These are phyloP conservation scores for Carpinus fangiana DNA, from an alignment of 306 rosid species.

Conservation along the genomic window DNA sequence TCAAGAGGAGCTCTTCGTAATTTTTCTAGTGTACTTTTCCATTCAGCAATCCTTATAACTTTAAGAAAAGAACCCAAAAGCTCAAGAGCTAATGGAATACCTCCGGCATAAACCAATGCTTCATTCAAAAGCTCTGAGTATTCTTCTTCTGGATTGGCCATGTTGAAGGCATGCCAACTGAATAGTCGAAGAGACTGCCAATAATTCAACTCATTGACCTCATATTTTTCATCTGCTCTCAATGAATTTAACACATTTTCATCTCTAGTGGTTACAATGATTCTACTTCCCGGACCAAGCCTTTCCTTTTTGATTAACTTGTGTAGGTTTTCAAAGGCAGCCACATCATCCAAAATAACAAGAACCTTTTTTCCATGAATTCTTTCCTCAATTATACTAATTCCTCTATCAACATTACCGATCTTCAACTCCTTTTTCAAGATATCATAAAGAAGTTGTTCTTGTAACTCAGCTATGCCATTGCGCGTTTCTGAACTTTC, in stretches of 20 bases:
- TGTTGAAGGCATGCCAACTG: too few relatives aligned
- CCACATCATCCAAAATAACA: conserved; percentile 27
- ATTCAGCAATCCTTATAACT: conserved; percentile 15
- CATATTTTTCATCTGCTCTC: neutral
- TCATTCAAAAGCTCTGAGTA: too few relatives aligned
- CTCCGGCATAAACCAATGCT: conserved; percentile 16
- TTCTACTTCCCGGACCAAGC: conserved; percentile 27
- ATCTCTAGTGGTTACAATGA: conserved; percentile 34
- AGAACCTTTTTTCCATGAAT: conserved; percentile 9
- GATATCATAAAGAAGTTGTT: conserved; percentile 23
- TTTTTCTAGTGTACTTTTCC: conserved; percentile 31
- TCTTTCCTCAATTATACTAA: neutral
- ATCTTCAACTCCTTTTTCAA: neutral
- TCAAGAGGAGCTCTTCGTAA: conserved; percentile 21
- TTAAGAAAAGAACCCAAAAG: conserved; percentile 38
- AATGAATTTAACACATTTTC: neutral
- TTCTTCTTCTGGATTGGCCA: too few relatives aligned
- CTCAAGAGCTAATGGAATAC: conserved; percentile 47
- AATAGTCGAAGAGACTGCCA: too few relatives aligned
- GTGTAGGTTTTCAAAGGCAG: neutral
- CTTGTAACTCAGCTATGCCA: conserved; percentile 10
- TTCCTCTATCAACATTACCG: neutral
- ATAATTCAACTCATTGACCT: too few relatives aligned
- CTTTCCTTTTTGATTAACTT: neutral
- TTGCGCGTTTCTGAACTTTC: neutral